Base-by-base conservation (phyloP, 352 stramenopile genomes). In the Pilasporangium apinafurcum region DNA sequence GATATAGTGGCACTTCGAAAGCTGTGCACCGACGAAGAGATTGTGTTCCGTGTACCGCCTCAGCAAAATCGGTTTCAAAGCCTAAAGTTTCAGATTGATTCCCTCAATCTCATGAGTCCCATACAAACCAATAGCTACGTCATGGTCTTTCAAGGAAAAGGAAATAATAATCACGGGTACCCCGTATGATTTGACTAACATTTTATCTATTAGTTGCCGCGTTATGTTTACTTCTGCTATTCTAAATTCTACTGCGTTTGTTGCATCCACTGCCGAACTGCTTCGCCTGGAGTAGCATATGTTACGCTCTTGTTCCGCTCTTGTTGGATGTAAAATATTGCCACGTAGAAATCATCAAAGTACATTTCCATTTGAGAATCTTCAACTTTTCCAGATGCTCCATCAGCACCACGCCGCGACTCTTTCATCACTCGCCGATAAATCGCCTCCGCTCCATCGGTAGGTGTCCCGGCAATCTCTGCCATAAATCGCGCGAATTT, bases 291-390 rank as follows among this genome's bases (percentile, higher is more conserved):
- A 33, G 47, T 80, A 8, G 56, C 24, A 49, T 78, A 76, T 22
- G 47, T 33, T 36, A 37, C 53, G 5, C 29, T 50, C 27, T 46
- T 56, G 53, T 49, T 70, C 17, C 60, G 52, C 36, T 76, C 61
- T 13, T 54, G 50, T 25, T 90, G 75, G 25, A 86, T 37, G 43
- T 73, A 68, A 21, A 72, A 65, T 13, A 91, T 70, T 5, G 65
- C 73, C 21, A 83, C 47, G 56, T 86, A 91, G 47, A 91, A 88
- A 21, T 85, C 70, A 37, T 87, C 73, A 25, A 83, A 68, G 40
- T 57, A 53, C 65, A 86, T 83, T 40, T 25, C 47, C 48, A 46
- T 55, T 8, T 14, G 17, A 8, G 29, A 3, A 20, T 58, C 48
- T 36, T 53, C 42, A 12, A 27, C 21, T 17, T 32, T 25, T 30